Conservation (phyloP, 306 rosid species). For the Purshia tridentata region DNA sequence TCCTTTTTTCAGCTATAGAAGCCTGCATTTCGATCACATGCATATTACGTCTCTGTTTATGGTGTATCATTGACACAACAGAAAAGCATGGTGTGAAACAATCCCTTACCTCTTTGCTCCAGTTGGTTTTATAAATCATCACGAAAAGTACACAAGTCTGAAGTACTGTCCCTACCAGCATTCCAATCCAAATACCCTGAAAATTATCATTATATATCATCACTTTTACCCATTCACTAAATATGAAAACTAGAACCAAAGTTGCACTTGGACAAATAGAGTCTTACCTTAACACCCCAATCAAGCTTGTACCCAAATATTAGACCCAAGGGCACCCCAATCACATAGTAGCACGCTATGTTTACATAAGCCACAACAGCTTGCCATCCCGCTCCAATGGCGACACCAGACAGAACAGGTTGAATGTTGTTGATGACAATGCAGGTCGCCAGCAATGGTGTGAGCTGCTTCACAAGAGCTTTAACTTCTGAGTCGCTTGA, state of each 20-base stretch:
- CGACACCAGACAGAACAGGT: conserved; percentile 89
- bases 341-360: conserved; percentile 60
- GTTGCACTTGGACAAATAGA: not conserved
- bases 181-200: conserved; percentile 82
- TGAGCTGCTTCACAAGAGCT: conserved; percentile 47
- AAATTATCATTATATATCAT: not conserved
- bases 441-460: conserved; percentile 65
- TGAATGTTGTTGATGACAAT: conserved; percentile 74
- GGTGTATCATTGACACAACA: not conserved
- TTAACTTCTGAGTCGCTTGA: conserved; percentile 49
- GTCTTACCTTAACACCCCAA: conserved; percentile 52
- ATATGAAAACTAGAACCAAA: not conserved
- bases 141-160: conserved; percentile 60
- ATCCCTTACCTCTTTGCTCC: conserved; percentile 62
- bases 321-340: conserved; percentile 81
- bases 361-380: conserved; percentile 66
- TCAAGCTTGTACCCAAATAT: conserved; percentile 47
- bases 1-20: conserved; percentile 46
- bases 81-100: no score
- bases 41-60: not conserved
- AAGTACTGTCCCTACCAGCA: conserved; percentile 61
- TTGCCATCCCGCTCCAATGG: conserved; percentile 95
- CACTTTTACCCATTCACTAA: not conserved
- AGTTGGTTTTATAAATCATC: conserved; percentile 63
- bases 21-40: conserved; percentile 37